Base-by-base conservation (phyloP, 495 filamentous ascomycete species). In the Annulohypoxylon moriforme region DNA sequence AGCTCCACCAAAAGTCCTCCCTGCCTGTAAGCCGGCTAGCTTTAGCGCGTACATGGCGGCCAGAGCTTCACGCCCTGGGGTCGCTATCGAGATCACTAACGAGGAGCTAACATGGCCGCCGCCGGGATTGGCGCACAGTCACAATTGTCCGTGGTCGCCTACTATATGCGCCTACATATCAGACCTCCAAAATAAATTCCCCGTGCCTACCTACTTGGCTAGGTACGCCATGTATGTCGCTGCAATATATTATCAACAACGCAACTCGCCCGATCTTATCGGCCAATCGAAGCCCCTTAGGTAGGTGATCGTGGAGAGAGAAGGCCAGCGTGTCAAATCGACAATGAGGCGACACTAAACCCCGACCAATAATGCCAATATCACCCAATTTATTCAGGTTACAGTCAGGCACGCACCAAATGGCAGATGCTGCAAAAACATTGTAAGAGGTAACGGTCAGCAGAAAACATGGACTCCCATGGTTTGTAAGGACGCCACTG, bases 121-220 rank as follows among this genome's bases (percentile, higher is more conserved):
- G 55, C 70, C 65, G 61, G 71, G 71, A 70, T 74, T 67, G 59
- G 58, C 71, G 71, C 71, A 74, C 71, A 70, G 71, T 71, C 63
- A 49, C 67, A 71, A 71, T 70, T 42, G 67, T 74, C 71, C 55
- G 71, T 74, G 71, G 66, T 65, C 46, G 47, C 55, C 40, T 46
- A 36, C 27, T 29, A 29, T 29, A 6, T 29, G 2, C 2, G 27
- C 3, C 3, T 29, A 29, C 13, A 16, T 62, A 52, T 44, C 29
- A 63, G 4, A 55, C 27, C 14, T 47, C 38, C 36, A 52, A 29
- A 47, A 18, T 44, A 20, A 53, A 3, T 36, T 38, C 33, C 47
- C 22, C 57, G 49, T 24, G 38, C 25, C 33, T 49, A 62, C 56
- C 14, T 60, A 47, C 60, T 9, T 49, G 18, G 18, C 16, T 49